A percentile compares a stretch with the other conserved stretches of the same genome.
These are phyloP conservation scores for Cryptococcus sp. DNA, from an alignment of 1,284 basidiomycete genomes.

Conservation along the genomic window DNA sequence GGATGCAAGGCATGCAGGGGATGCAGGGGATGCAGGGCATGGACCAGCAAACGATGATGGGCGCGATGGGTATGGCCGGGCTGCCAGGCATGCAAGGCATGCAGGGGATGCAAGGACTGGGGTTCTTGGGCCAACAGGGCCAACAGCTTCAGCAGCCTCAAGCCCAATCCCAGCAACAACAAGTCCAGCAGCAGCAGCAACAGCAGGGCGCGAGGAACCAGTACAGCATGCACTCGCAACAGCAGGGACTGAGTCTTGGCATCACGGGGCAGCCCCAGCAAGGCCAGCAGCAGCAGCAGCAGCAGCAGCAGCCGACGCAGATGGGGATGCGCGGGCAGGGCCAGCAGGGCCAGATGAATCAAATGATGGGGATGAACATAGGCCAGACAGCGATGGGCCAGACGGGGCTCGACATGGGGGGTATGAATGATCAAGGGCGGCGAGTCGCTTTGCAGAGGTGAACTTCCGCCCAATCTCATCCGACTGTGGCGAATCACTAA, in stretches of 20 bases:
- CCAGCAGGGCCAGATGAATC: slow-evolving; percentile 8
- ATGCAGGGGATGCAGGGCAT: slow-evolving; percentile 5
- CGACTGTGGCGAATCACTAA: not conserved
- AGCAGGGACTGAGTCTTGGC: not conserved
- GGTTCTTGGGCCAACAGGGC: not conserved
- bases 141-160: slow-evolving; percentile 9
- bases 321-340: not conserved
- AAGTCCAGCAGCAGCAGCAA: not conserved
- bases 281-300: slow-evolving; percentile 6
- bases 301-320: slow-evolving; percentile 9
- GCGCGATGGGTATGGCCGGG: slow-evolving; percentile 11
- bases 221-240: slow-evolving; percentile 2
- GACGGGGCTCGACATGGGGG: not conserved
- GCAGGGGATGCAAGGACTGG: slow-evolving; percentile 1
- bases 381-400: not conserved
- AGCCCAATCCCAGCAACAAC: not conserved
- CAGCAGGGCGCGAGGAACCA: not conserved
- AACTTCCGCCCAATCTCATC: not conserved
- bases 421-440: slow-evolving; percentile 13
- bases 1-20: slow-evolving; percentile 4
- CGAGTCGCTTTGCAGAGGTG: slow-evolving; percentile 17
- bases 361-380: slow-evolving; percentile 11
- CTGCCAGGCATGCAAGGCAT: slow-evolving; percentile 7
- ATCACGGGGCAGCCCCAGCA: not conserved
- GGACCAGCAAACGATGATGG: slow-evolving; percentile 1